Percentiles rank a stretch among this genome's conserved stretches.
Conservation (phyloP, 75 land plant genomes). For the Sequoia sempervirens region DNA sequence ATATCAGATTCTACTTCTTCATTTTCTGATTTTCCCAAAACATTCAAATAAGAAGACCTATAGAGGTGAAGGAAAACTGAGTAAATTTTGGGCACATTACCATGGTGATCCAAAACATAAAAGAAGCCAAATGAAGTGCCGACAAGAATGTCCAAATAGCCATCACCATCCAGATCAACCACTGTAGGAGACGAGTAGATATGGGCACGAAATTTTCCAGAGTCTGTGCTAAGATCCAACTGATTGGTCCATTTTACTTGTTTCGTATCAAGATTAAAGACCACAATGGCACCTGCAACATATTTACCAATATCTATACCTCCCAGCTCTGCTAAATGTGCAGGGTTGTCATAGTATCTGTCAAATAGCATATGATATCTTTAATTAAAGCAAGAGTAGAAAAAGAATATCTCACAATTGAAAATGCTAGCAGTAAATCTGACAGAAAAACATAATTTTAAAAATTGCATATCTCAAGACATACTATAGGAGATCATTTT, state of each 20-base stretch:
- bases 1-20: background rate
- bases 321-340: slow-evolving; percentile 69
- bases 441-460: background rate
- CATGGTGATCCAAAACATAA: slow-evolving; percentile 88
- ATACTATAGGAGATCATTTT: background rate
- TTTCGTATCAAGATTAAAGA: slow-evolving; percentile 92
- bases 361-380: slow-evolving; percentile 9
- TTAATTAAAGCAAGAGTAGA: background rate
- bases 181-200: slow-evolving; percentile 97
- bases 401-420: background rate
- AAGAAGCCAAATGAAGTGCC: slow-evolving; percentile 95
- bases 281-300: slow-evolving; percentile 89
- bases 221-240: slow-evolving; percentile 84
- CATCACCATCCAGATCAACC: slow-evolving; percentile 94
- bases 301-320: slow-evolving; percentile 83
- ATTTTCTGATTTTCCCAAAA: background rate
- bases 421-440: background rate
- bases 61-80: background rate
- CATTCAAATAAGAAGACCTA: background rate
- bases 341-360: slow-evolving; percentile 93
- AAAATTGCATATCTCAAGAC: background rate
- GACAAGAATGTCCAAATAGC: slow-evolving; percentile 83
- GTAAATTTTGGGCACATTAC: slow-evolving; percentile 30
- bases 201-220: slow-evolving; percentile 81
- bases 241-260: slow-evolving; percentile 86